Conservation (phyloP, 495 filamentous ascomycete genomes). For the Penicillium paradoxum region DNA sequence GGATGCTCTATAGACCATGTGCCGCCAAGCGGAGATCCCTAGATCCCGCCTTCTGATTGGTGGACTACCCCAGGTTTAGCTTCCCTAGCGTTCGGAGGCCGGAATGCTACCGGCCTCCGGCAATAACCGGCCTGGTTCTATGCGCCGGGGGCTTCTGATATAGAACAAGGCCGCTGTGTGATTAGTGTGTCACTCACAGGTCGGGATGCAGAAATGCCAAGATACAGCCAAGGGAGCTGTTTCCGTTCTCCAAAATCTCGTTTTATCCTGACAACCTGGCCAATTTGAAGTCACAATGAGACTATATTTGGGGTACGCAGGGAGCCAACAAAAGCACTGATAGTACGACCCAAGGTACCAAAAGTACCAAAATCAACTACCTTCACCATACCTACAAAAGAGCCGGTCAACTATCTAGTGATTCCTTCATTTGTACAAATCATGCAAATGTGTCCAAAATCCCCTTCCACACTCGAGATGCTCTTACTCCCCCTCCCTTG, state of each 20-base stretch:
- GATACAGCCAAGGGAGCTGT: background rate
- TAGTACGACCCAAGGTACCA: background rate
- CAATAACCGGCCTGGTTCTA: constrained; percentile 30
- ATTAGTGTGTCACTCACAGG: background rate
- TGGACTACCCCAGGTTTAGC: constrained; percentile 18
- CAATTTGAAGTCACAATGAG: background rate
- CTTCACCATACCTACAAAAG: background rate
- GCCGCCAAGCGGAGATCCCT: constrained; percentile 20
- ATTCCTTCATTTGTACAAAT: background rate
- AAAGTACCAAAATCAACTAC: background rate
- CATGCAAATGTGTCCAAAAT: background rate
- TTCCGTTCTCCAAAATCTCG: background rate
- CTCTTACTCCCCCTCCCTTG: too few species aligned
- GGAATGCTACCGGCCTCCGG: constrained; percentile 45
- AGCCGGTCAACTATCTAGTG: background rate
- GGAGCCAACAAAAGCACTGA: background rate
- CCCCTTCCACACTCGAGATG: background rate
- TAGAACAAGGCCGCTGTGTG: background rate
- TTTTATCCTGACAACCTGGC: background rate
- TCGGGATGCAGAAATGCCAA: background rate
- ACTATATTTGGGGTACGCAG: background rate
- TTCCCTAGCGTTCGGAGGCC: constrained; percentile 38
- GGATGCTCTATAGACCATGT: constrained; percentile 22
- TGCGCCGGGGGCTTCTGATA: background rate
- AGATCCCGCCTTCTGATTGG: constrained; percentile 19